These are phyloP conservation scores for Penicillium occitanis DNA, from an alignment of 2,329 filamentous ascomycete genomes.

Conservation along the genomic window DNA sequence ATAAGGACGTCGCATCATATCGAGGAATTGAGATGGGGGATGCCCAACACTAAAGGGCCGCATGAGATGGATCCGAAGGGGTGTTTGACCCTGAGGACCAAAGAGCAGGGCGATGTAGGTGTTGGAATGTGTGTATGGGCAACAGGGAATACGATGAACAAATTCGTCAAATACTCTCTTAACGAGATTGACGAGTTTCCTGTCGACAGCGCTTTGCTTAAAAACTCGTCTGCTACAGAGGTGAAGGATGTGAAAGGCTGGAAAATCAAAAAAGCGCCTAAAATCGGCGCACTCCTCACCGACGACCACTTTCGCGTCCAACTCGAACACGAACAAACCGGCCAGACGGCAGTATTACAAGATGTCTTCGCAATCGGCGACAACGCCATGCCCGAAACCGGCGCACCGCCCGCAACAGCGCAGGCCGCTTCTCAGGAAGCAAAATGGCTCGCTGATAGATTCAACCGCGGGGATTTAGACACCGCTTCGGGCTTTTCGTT, in stretches of 20 bases:
- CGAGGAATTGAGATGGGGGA: slow-evolving; percentile 52
- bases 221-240: neutral
- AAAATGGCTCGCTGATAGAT: slow-evolving; percentile 55
- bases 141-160: slow-evolving; percentile 42
- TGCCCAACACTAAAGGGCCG: slow-evolving; percentile 42
- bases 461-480: slow-evolving; percentile 52
- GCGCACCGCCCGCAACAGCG: slow-evolving; percentile 57
- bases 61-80: slow-evolving; percentile 45
- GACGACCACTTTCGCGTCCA: slow-evolving; percentile 58
- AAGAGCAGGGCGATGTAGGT: slow-evolving; percentile 56
- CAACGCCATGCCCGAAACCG: slow-evolving; percentile 55
- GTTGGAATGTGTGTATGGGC: slow-evolving; percentile 51
- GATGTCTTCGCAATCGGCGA: slow-evolving; percentile 59
- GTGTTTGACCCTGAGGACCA: slow-evolving; percentile 52
- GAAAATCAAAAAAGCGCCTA: slow-evolving; percentile 52
- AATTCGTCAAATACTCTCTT: slow-evolving; percentile 32
- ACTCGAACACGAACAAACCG: slow-evolving; percentile 33
- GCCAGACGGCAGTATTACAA: slow-evolving; percentile 45
- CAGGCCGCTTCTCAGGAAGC: slow-evolving; percentile 61
- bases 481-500: slow-evolving; percentile 50
- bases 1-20: slow-evolving; percentile 62
- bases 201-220: slow-evolving; percentile 4
- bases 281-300: slow-evolving; percentile 53
- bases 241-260: slow-evolving; percentile 34
- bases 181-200: slow-evolving; percentile 38